A percentile compares a stretch with the other conserved stretches of the same genome.
These are phyloP conservation scores for Drosera capensis DNA, from an alignment of 148 eudicot genomes.

Conservation along the genomic window DNA sequence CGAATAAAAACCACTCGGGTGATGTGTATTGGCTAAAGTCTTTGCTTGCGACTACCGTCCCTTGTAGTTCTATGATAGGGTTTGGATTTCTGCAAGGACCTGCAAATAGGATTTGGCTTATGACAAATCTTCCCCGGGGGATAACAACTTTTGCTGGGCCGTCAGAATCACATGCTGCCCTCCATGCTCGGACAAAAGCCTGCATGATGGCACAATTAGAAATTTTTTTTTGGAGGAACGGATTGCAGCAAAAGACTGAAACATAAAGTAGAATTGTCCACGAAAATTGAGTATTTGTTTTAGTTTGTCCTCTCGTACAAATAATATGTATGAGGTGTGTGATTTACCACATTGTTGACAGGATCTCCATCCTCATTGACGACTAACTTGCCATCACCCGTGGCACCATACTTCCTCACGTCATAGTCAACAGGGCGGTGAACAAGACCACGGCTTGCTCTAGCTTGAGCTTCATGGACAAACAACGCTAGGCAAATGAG, in stretches of 20 bases:
- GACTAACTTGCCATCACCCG: constrained; percentile 17
- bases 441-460: constrained; percentile 9
- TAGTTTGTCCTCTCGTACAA: neutral
- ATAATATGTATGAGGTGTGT: neutral
- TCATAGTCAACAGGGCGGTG: constrained; percentile 17
- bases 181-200: constrained; percentile 40
- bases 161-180: constrained; percentile 26
- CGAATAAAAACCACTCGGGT: constrained; percentile 23
- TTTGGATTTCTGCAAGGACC: constrained; percentile 39
- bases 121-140: constrained; percentile 28
- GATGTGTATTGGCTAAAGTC: constrained; percentile 17
- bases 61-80: constrained; percentile 33
- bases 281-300: neutral
- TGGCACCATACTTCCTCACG: constrained; percentile 26
- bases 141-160: constrained; percentile 28
- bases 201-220: constrained; percentile 4
- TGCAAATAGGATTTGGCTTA: constrained; percentile 21
- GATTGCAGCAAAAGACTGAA: neutral
- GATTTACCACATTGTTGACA: constrained; percentile 15
- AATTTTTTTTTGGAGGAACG: neutral
- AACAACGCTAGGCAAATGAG: constrained; percentile 16
- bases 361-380: constrained; percentile 22
- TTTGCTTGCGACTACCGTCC: constrained; percentile 17
- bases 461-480: constrained; percentile 8
- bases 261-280: neutral